Evolutionary conservation across 2,329 filamentous ascomycete species (phyloP).

Genomic region (Aureobasidium sp.): DNA sequence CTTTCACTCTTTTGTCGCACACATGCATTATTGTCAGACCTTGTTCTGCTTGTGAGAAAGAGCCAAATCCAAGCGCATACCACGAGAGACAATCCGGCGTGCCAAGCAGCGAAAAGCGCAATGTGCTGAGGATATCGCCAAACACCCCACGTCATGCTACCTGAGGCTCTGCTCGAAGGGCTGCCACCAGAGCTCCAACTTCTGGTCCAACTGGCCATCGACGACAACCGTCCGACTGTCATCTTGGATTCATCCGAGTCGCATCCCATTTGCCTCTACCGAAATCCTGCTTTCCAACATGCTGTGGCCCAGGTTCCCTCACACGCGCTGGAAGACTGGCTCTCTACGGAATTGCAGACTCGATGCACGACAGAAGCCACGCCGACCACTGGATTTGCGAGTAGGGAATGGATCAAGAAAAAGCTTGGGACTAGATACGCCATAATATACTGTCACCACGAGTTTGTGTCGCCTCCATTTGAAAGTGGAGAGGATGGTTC

Average conservation of each 20-base stretch:
- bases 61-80: neutral
- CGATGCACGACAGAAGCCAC: neutral
- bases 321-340: neutral
- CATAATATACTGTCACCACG: neutral
- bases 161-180: neutral
- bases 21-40: neutral
- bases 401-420: conserved; percentile 4
- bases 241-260: neutral
- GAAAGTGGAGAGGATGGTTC: neutral
- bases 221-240: neutral
- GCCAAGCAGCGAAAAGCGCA: neutral
- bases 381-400: neutral
- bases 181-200: neutral
- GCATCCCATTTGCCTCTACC: neutral
- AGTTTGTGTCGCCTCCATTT: neutral
- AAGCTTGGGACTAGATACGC: neutral
- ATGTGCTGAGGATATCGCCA: neutral
- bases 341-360: neutral
- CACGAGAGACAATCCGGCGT: neutral
- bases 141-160: neutral
- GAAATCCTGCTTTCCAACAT: neutral
- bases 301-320: neutral
- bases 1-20: neutral
- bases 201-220: neutral
- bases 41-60: neutral